phyloP scores from a whole-genome alignment of 805 yeast species.

The Metschnikowia noctiluminum region DNA sequence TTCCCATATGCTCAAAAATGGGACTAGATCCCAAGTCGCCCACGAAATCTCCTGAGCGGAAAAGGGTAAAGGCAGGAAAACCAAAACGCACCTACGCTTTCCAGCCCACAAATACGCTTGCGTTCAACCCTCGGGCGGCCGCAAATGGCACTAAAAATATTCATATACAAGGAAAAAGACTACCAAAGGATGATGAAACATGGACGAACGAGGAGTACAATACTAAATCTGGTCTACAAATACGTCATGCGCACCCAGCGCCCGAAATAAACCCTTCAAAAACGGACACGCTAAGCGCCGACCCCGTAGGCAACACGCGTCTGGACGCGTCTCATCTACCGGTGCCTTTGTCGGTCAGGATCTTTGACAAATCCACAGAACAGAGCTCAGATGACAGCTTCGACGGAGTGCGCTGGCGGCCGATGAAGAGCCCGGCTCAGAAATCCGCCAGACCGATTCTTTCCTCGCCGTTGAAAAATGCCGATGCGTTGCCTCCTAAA shows the following conservation, averaged over 20 bases:
- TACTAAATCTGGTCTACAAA: not conserved
- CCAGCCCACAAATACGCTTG: constrained; percentile 32
- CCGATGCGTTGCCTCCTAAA: constrained; percentile 4
- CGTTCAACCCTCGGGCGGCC: constrained; percentile 13
- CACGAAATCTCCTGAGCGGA: constrained; percentile 12
- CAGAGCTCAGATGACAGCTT: constrained; percentile 43
- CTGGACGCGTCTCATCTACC: constrained; percentile 6
- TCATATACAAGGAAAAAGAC: not conserved
- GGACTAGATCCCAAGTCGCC: not conserved
- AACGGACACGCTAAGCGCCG: not conserved
- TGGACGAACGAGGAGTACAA: not conserved
- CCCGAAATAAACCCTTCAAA: not conserved
- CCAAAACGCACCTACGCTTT: constrained; percentile 28
- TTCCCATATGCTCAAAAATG: not conserved
- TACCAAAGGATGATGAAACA: not conserved
- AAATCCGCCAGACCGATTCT: constrained; percentile 21
- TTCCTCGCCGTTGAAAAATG: constrained; percentile 42
- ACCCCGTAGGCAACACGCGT: constrained; percentile 2
- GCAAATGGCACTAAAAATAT: not conserved
- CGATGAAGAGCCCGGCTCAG: constrained; percentile 12
- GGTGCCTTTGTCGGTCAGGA: not conserved
- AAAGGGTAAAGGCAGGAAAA: constrained; percentile 14
- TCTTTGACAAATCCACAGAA: constrained; percentile 16
- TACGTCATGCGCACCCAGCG: not conserved
- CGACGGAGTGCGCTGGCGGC: constrained; percentile 36